Conservation (phyloP, 192 early-diverging fungal genomes). For the Umbelopsis ramanniana region DNA sequence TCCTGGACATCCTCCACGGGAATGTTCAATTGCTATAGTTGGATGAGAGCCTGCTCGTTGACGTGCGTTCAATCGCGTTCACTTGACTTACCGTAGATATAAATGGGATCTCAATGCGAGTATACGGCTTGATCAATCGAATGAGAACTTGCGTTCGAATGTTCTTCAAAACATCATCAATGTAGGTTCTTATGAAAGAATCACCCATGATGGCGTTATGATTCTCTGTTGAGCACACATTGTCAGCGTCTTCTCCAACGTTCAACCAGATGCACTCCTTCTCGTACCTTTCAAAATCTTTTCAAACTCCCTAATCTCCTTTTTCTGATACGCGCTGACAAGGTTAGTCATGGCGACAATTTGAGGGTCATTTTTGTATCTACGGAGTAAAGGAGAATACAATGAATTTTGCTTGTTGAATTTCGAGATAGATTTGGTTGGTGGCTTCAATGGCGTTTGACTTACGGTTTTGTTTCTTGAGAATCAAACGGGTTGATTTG, state of each 20-base stretch:
- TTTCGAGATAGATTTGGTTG: neutral
- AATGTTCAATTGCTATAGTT: constrained; percentile 75
- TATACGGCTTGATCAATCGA: constrained; percentile 88
- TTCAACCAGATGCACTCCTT: neutral
- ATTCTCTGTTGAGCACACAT: constrained; percentile 53
- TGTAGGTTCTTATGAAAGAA: constrained; percentile 86
- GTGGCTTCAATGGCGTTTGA: neutral
- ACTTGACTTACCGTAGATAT: constrained; percentile 66
- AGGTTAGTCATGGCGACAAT: constrained; percentile 94
- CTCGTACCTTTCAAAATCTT: constrained; percentile 69
- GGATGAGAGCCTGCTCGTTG: too few species aligned
- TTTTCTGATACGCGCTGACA: constrained; percentile 88
- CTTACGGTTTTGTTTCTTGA: constrained; percentile 93
- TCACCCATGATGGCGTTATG: constrained; percentile 83
- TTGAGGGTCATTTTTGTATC: constrained; percentile 89
- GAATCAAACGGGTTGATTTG: constrained; percentile 97
- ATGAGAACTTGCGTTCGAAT: constrained; percentile 92
- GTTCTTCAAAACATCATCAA: constrained; percentile 90
- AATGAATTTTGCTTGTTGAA: neutral
- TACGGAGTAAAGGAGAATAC: constrained; percentile 31
- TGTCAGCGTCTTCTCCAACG: neutral
- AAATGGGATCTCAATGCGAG: constrained; percentile 83
- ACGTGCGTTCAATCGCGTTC: too few species aligned
- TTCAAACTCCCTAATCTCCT: constrained; percentile 90
- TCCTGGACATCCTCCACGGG: constrained; percentile 79